Base-by-base conservation (phyloP, 163 green algal species). In the Chloromonas sp. region DNA sequence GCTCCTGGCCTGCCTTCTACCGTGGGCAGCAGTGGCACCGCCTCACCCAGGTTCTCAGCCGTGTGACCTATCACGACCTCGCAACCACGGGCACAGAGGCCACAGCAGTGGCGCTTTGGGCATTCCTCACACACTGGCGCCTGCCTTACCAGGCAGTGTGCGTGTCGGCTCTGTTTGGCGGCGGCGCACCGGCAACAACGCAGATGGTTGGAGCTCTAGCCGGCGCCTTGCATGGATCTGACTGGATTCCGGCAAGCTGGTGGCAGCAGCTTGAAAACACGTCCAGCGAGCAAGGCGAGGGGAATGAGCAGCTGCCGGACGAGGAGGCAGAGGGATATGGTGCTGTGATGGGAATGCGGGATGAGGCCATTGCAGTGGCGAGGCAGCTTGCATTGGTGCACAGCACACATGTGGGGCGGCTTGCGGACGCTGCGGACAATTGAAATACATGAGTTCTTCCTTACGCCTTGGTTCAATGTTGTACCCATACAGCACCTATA, bases 111-210 rank as follows among this genome's bases (percentile, higher is more conserved):
- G 88, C 81, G 66, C 88, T 91, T 77, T 84, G 85, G 86, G 88
- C 87, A 14, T 1, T 88, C 14, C 15, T 89, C 0, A 86, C 60
- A 57, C 87, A 62, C 80, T 91, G 88, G 88, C 79, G 79, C 3
- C 82, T 85, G 59, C 88, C 88, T 2, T 76, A 89, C 83, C 88
- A 91, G 83, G 88, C 88, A 0, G 85, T 91, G 0, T 79, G 85
- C 36, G 61, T 90, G 8, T 86, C 88, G 8, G 86, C 86, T 0
- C 82, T 83, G n/a, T 84, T 91, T 2, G 88, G 88, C 14, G 88
- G 88, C 3, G 84, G 87, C 70, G 83, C 84, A n/a, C 82, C 82
- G 8, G 88, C 86, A 0, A 89, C 84, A 0, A 78, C 86, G 2
- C 76, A 85, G 74, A 58, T 84, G 8, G 77, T 82, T 15, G 88